Evolutionary conservation across 2,329 filamentous ascomycete species (phyloP), one percentile per base, ranked within the genome.

Genomic region (Aspergillus sojae): DNA sequence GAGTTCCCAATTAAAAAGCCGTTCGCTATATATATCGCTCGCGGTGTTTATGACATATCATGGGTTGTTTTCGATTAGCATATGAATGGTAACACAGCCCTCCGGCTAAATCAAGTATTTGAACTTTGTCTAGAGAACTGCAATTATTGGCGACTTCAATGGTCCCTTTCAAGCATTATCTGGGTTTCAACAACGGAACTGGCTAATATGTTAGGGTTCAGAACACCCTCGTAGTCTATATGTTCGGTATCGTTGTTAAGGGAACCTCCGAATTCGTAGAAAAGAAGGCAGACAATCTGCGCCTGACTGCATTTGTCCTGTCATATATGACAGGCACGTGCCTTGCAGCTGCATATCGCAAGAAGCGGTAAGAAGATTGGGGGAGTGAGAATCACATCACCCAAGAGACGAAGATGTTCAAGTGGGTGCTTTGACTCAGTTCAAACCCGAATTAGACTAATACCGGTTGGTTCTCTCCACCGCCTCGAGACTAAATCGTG

Each of bases 311-410:
- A 36, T 34, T 36, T 32, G 32, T 11, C 12, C 30, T 54, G 30
- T 54, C 52, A 54, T 16, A 55, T 55, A 55, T 55, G 52, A 39
- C 52, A 26, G 34, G 34, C 52, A 55, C 52, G 52, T 55, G 52
- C 21, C 52, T 55, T 55, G 52, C 52, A 55, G 52, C 34, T 39
- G n/a, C 16, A 50, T 9, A 4, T 7, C 9, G 16, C 19, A 55
- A 55, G 32, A 39, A 39, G 52, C 52, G 52, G 52, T 55, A 55
- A 55, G 30, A 21, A 21, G 6, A 21, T 19, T 12, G 12, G 9
- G 28, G 45, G 6, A 28, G 45, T n/a, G 19, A 52, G 26, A n/a
- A n/a, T 32, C 26, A 6, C 28, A 32, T 52, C 46, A 50, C 46
- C 46, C 12, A 28, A 28, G 46, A 50, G 26, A 50, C 30, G 52